phyloP scores from a whole-genome alignment of 2,329 filamentous ascomycete genomes.

The Pseudocercospora musae region DNA sequence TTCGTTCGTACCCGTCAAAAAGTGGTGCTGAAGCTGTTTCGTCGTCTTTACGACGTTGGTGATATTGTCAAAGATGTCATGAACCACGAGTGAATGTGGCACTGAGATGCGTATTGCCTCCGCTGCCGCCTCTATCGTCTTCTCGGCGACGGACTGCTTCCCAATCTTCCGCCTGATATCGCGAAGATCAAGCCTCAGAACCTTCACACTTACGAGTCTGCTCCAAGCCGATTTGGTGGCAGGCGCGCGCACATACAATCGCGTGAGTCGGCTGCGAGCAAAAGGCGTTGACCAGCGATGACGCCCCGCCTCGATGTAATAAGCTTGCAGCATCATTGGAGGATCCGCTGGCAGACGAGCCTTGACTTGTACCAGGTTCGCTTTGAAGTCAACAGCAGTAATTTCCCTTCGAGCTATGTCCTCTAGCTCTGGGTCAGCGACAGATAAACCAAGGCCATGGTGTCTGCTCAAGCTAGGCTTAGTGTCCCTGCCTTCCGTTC shows the following conservation, averaged over 20 bases:
- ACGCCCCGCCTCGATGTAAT: constrained; percentile 74
- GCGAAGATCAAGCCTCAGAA: constrained; percentile 74
- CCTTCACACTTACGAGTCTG: constrained; percentile 77
- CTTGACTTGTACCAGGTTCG: constrained; percentile 80
- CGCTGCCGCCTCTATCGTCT: constrained; percentile 75
- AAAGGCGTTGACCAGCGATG: constrained; percentile 88
- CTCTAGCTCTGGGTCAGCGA: constrained; percentile 24
- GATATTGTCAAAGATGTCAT: constrained; percentile 89
- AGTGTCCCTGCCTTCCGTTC: constrained; percentile 17
- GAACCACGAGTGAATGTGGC: constrained; percentile 85
- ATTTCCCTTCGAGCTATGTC: constrained; percentile 56
- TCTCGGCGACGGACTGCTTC: constrained; percentile 61
- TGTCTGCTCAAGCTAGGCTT: constrained; percentile 15
- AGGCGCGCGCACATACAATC: constrained; percentile 85
- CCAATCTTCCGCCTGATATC: constrained; percentile 67
- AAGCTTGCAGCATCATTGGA: constrained; percentile 85
- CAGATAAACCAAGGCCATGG: constrained; percentile 25
- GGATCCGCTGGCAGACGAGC: constrained; percentile 85
- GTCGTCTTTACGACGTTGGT: constrained; percentile 83
- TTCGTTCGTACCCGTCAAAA: constrained; percentile 81
- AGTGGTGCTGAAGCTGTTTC: constrained; percentile 88
- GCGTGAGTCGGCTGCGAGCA: constrained; percentile 68
- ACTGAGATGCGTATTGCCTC: constrained; percentile 86
- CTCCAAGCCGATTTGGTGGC: constrained; percentile 82
- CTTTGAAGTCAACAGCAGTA: constrained; percentile 76